Base-by-base conservation (phyloP, 108 stramenopile genomes). In the Craspedostauros australis region DNA sequence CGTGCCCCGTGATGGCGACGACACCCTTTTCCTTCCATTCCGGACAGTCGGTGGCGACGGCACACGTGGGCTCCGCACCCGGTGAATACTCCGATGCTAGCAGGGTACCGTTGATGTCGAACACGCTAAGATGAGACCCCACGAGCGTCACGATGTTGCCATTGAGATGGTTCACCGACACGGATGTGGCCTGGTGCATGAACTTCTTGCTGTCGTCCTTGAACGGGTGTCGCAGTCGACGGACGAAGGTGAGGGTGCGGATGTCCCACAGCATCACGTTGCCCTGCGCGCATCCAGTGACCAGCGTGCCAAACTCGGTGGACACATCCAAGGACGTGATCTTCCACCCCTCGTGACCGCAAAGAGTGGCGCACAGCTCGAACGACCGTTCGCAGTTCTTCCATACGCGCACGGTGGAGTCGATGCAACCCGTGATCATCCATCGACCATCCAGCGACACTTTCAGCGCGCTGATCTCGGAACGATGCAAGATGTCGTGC, bases 1-100 rank as follows among this genome's bases (percentile, higher is more conserved):
- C 73, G 54, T 97, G 96, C 19, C 96, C 96, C 14, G 94, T 93
- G 21, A 95, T 87, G 23, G 78, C 90, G 19, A 88, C 87, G 42
- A 95, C 84, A 15, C 96, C 96, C 38, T 82, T 50, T 43, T 91
- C 77, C 66, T 78, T 90, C 96, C 96, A 98, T 58, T 95, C 89
- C 21, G 92, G 80, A 69, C 95, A 93, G 46, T 82, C 78, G 1
- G 93, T 93, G 15, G 92, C 68, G 24, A 95, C 76, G 3, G 87
- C 90, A 42, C 80, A 87, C 40, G 78, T 87, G 8, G 93, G 91
- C 26, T 60, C 27, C 6, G 81, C 79, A 28, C 66, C 73, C 26
- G 64, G 53, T 12, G 73, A 68, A 47, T 77, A 68, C 36, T 79
- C 83, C 27, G 70, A 75, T 8, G 88, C 93, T 14, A 96, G 50